Evolutionary conservation across 2,329 filamentous ascomycete genomes (phyloP).

Genomic region (Ustulina deusta): DNA sequence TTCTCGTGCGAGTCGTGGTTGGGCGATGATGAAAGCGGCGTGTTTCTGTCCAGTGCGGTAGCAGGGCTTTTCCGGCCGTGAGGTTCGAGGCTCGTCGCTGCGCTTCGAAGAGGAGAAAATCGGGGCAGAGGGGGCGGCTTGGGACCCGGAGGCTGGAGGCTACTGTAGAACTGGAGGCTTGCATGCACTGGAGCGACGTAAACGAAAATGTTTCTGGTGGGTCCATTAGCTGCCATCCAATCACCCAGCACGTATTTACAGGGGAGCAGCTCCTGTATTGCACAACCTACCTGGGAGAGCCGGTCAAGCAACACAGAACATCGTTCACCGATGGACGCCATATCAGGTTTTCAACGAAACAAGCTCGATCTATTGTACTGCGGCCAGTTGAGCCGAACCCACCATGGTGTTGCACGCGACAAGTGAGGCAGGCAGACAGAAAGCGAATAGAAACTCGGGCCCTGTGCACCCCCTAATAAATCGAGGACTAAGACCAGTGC

Average conservation of each 20-base stretch:
- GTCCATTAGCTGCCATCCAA: conserved; percentile 9
- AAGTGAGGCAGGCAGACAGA: neutral
- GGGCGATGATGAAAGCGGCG: conserved; percentile 52
- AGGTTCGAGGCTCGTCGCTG: conserved; percentile 38
- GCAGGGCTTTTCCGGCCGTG: conserved; percentile 31
- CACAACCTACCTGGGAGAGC: neutral
- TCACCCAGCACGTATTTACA: neutral
- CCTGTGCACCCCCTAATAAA: neutral
- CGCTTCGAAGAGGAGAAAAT: conserved; percentile 39
- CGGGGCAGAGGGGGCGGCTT: conserved; percentile 15
- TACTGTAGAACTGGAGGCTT: neutral
- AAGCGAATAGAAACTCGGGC: neutral
- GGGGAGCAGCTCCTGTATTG: neutral
- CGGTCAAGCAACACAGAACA: neutral
- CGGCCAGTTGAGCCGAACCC: too few species aligned
- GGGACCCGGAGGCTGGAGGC: neutral
- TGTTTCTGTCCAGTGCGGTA: conserved; percentile 8
- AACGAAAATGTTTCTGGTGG: neutral
- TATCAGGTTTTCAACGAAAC: too few species aligned
- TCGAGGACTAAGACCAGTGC: neutral
- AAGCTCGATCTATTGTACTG: neutral
- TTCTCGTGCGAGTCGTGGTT: conserved; percentile 29
- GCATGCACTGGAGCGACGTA: neutral
- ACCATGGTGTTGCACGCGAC: too few species aligned
- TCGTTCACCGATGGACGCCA: neutral